A percentile compares a stretch with the other conserved stretches of the same genome.
Evolutionary conservation across 2,329 filamentous ascomycete genomes (phyloP).

Genomic region (Cordyceps pruinosa): DNA sequence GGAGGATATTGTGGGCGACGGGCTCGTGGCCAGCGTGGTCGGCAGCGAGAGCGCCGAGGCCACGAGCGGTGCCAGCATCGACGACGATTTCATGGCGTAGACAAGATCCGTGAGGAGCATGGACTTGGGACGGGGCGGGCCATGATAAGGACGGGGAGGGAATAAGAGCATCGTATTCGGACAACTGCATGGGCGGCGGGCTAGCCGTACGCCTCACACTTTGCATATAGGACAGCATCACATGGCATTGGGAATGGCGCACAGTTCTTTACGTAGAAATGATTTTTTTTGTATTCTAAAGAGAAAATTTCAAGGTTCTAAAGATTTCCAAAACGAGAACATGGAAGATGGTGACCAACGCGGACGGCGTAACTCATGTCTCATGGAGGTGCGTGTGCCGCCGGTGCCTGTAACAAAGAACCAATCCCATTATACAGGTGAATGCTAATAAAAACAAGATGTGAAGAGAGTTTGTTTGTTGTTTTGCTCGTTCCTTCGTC

Average conservation of each 20-base stretch:
- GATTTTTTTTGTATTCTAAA: background rate
- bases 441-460: conserved; percentile 5
- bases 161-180: too few relatives aligned
- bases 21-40: conserved; percentile 36
- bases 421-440: conserved; percentile 1
- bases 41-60: conserved; percentile 19
- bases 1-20: conserved; percentile 36
- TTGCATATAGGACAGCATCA: background rate
- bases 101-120: background rate
- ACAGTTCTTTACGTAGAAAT: background rate
- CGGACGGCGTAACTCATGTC: background rate
- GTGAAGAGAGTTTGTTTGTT: background rate
- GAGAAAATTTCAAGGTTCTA: background rate
- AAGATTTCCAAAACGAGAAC: background rate
- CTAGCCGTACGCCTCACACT: too few relatives aligned
- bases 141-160: too few relatives aligned
- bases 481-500: background rate
- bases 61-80: conserved; percentile 27
- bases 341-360: background rate
- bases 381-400: conserved; percentile 8
- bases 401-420: conserved; percentile 5
- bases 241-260: background rate
- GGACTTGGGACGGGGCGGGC: background rate
- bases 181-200: too few relatives aligned
- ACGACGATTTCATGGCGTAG: conserved; percentile 41